Evolutionary conservation across 202 grass and related monocot species (phyloP), one percentile per base, ranked within the genome.

Genomic region (Eragrostis tef): DNA sequence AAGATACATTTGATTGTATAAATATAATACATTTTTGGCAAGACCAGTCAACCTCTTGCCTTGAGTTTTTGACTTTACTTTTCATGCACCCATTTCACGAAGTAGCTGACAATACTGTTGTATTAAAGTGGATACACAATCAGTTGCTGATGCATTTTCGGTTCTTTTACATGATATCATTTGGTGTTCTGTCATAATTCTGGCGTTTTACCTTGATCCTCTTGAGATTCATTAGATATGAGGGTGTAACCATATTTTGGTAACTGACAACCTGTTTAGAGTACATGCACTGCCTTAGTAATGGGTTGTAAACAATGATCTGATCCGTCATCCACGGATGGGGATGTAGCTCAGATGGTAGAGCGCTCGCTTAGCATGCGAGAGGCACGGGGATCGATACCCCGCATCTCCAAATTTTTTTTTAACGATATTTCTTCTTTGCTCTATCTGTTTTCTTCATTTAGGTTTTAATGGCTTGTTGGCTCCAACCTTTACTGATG

Each of bases 1-100:
- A 67, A 67, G 60, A 19, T 36, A 34, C 59, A 36, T 71, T 46
- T 22, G 22, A 60, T 44, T 77, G 63, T 53, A 75, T n/a, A n/a
- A n/a, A n/a, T n/a, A n/a, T 5, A 56, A 17, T 36, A 73, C 17
- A 67, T 42, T 39, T 31, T 50, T 27, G 45, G 49, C 24, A 74
- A 57, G 46, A 64, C 13, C 15, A 73, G 14, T 14, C 59, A 64
- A 22, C 29, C 29, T 2, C 17, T n/a, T 12, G 20, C 3, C 11
- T 21, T 4, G 1, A 0, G 24, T 29, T 25, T 61, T 13, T 14
- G 10, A 12, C 1, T 9, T 17, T 47, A 19, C 3, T 50, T 50
- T 49, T 25, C 4, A 26, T 20, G 26, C 27, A 11, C 46, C 76
- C 50, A 22, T 52, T 52, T 25, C 46, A 52, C 27, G 34, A 36